A percentile compares a stretch with the other conserved stretches of the same genome.
Evolutionary conservation across 2,329 filamentous ascomycete genomes (phyloP).

Genomic region (Remersonia thermophila): DNA sequence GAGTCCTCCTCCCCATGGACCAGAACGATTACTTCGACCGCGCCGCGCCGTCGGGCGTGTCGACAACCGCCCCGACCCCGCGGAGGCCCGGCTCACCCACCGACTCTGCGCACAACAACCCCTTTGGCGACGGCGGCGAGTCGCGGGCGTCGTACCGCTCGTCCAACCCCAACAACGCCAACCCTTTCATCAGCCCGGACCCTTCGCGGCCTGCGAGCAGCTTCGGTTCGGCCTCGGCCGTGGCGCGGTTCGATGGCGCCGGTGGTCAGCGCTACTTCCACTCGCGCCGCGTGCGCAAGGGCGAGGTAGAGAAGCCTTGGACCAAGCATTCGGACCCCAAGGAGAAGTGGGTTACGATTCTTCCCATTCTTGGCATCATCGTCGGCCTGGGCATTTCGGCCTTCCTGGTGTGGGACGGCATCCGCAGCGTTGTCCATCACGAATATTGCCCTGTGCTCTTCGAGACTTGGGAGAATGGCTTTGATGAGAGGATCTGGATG

Average conservation of each 20-base stretch:
- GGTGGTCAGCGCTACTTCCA: constrained; percentile 48
- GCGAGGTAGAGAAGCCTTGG: constrained; percentile 67
- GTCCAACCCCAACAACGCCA: constrained; percentile 13
- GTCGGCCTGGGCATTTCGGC: constrained; percentile 56
- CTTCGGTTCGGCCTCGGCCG: constrained; percentile 32
- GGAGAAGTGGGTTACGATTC: constrained; percentile 78
- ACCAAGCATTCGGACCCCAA: constrained; percentile 58
- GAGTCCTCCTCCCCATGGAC: no score
- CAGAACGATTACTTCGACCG: neutral
- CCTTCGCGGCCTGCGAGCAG: constrained; percentile 36
- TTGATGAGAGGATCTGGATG: constrained; percentile 53
- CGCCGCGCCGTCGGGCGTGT: constrained; percentile 21
- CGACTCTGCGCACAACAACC: constrained; percentile 28
- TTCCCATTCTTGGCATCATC: constrained; percentile 59
- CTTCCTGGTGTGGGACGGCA: constrained; percentile 64
- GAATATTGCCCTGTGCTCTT: constrained; percentile 58
- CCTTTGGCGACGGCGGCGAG: constrained; percentile 29
- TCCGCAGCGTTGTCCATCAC: constrained; percentile 59
- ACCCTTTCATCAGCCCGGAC: constrained; percentile 35
- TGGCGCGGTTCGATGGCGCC: constrained; percentile 28
- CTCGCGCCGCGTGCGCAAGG: constrained; percentile 60
- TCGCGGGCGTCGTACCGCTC: constrained; percentile 24
- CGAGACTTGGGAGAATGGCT: constrained; percentile 50
- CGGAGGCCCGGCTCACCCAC: constrained; percentile 31
- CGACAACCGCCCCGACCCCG: constrained; percentile 28